These are phyloP conservation scores for Stylosanthes scabra DNA, from an alignment of 331 rosid genomes.

Conservation along the genomic window DNA sequence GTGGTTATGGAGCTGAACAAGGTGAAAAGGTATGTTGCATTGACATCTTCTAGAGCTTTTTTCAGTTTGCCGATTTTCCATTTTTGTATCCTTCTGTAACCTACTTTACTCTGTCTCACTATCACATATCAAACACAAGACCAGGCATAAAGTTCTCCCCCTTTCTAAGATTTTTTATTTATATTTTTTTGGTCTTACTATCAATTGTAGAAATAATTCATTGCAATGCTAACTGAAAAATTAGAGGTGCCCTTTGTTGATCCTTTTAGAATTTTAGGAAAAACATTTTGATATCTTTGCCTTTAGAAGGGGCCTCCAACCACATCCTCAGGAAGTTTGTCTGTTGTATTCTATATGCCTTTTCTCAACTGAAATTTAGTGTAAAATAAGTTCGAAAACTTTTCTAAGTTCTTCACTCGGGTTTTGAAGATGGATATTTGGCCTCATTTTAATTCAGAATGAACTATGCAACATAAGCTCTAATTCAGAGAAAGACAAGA, in stretches of 20 bases:
- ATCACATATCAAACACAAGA: conserved; percentile 27
- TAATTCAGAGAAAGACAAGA: neutral
- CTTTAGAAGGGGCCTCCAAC: conserved; percentile 5
- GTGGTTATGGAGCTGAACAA: conserved; percentile 97
- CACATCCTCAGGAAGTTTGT: neutral
- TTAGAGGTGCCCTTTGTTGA: conserved; percentile 7
- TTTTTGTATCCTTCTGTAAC: conserved; percentile 10
- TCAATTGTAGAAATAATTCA: conserved; percentile 2
- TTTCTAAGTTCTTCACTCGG: neutral
- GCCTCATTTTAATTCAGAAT: neutral
- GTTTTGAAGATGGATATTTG: conserved; percentile 2
- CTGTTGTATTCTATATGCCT: neutral
- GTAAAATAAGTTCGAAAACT: neutral
- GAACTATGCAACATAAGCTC: neutral
- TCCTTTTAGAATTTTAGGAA: conserved; percentile 20
- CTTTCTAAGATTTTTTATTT: conserved; percentile 3
- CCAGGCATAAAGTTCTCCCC: conserved; percentile 26
- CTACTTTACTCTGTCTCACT: neutral
- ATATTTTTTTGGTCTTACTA: neutral
- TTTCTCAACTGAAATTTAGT: neutral
- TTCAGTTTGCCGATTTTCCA: conserved; percentile 20
- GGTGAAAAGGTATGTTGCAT: conserved; percentile 82
- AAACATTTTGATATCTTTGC: neutral
- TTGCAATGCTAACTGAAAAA: neutral
- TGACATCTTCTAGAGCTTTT: conserved; percentile 24